phyloP scores from a whole-genome alignment of 73 alveolate species.

The Tetrahymena borealis region DNA sequence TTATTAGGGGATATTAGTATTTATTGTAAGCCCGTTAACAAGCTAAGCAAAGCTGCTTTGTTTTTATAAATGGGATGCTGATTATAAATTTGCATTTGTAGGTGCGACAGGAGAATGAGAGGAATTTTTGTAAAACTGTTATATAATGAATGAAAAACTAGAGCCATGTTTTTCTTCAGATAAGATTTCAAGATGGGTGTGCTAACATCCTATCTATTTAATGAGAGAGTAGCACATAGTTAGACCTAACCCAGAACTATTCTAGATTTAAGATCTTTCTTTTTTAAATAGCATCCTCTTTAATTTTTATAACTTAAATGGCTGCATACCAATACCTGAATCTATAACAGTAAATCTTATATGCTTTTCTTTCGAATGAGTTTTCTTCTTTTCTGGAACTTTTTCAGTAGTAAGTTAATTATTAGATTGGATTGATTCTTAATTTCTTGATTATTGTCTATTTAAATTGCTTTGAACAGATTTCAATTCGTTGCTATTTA shows the following conservation, averaged over 20 bases:
- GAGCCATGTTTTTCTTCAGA: not conserved
- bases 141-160: not conserved
- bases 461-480: not conserved
- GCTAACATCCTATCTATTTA: not conserved
- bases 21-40: not conserved
- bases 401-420: not conserved
- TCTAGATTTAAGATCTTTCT: not conserved
- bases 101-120: not conserved
- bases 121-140: not conserved
- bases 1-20: not conserved
- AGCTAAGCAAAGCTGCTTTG: not conserved
- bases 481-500: too few relatives aligned
- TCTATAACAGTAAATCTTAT: not conserved
- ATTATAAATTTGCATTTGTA: not conserved
- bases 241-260: not conserved
- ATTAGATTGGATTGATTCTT: not conserved
- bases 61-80: not conserved
- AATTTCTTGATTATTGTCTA: not conserved
- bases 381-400: not conserved
- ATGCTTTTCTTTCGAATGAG: not conserved
- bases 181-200: not conserved
- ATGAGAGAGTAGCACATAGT: not conserved
- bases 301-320: not conserved
- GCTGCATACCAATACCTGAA: not conserved
- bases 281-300: not conserved